These are phyloP conservation scores for Trichoderma lentiforme DNA, from an alignment of 2,329 filamentous ascomycete genomes.

Conservation along the genomic window DNA sequence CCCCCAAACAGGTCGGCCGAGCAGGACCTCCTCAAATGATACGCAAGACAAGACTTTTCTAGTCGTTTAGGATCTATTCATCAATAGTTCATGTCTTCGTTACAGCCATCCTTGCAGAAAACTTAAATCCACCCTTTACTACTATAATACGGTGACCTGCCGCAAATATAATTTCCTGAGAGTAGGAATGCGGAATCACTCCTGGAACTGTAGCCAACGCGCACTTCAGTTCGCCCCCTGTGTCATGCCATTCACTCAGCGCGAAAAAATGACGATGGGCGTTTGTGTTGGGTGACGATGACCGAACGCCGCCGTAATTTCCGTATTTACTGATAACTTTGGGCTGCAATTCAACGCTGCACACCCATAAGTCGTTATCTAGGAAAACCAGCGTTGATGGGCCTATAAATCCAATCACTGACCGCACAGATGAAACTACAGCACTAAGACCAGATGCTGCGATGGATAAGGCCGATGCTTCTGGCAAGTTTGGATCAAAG, in stretches of 20 bases:
- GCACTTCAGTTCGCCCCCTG: not conserved
- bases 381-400: not conserved
- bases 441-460: too few relatives aligned
- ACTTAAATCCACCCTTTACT: too few relatives aligned
- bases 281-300: not conserved
- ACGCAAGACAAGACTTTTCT: too few relatives aligned
- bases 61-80: too few relatives aligned
- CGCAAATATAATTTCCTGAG: not conserved
- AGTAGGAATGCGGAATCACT: not conserved
- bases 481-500: not conserved
- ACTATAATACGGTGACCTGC: too few relatives aligned
- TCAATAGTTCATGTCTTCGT: too few relatives aligned
- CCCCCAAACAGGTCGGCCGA: too few relatives aligned
- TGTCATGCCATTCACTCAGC: not conserved
- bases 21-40: too few relatives aligned
- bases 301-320: not conserved
- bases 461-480: not conserved
- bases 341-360: not conserved
- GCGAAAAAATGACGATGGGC: not conserved
- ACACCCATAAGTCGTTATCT: not conserved
- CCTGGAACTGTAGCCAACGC: not conserved
- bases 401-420: not conserved
- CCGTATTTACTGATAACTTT: not conserved
- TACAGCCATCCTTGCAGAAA: too few relatives aligned
- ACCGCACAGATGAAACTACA: not conserved